Base-by-base conservation (phyloP, 2,329 filamentous ascomycete species). In the Pleoardoris graminearum region DNA sequence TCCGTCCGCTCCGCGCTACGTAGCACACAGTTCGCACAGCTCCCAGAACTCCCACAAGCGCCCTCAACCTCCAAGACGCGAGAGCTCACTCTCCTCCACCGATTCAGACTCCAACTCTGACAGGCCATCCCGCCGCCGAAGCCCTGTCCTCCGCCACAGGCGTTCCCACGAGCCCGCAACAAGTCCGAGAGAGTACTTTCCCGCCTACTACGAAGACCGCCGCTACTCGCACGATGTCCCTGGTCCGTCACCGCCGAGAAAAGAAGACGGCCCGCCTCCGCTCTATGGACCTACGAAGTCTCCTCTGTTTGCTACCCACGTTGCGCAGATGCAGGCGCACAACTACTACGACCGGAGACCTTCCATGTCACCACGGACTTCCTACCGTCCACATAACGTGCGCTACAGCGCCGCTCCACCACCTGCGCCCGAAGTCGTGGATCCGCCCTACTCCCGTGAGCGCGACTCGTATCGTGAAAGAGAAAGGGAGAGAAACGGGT, bases 261-360 rank as follows among this genome's bases (percentile, higher is more conserved):
- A 35, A 59, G 57, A 38, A 51, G 64, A 47, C 50, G 61, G 46
- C 22, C 55, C 29, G 49, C 65, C 39, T n/a, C 62, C 66, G 12
- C 64, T 71, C 1, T 80, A 79, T 57, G 75, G 68, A 5, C 78
- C 78, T 2, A 77, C 74, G 2, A 75, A 74, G 37, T 67, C 71
- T 1, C 78, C 78, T 3, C 60, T 79, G 3, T 80, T 80, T 53
- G 78, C 78, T 3, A 76, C 76, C 0, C 75, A 76, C 14, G 71
- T 79, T 4, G 75, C 76, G 6, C 70, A 74, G 22, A 49, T 74
- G 29, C 67, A 75, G 51, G 63, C 66, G 25, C 61, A 66, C 1
- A 67, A 64, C 22, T 67, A 71, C 54, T 67, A 72, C 43, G 66
- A 69, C 7, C 54, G 61, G 4, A 51, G 69, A 16, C 69, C 70